Evolutionary conservation across 2,329 filamentous ascomycete genomes (phyloP).

Genomic region (Aspergillus candidus): DNA sequence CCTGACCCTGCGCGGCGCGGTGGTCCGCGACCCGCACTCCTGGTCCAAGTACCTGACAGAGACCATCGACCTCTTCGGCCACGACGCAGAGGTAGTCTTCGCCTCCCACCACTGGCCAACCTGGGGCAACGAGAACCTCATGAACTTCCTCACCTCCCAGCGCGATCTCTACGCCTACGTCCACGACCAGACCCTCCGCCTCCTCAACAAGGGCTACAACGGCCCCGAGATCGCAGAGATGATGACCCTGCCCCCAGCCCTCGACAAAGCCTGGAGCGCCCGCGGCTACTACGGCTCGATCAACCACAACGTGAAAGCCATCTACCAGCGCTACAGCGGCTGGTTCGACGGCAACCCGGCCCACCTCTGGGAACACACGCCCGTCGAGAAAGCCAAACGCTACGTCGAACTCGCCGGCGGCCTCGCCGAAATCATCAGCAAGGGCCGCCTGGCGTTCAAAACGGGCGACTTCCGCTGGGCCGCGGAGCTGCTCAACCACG

Average conservation of each 20-base stretch:
- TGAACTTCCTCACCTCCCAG: slow-evolving; percentile 28
- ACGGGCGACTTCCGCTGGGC: slow-evolving; percentile 34
- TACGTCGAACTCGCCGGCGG: slow-evolving; percentile 22
- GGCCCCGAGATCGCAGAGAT: slow-evolving; percentile 35
- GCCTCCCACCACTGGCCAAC: slow-evolving; percentile 38
- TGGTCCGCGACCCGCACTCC: slow-evolving; percentile 35
- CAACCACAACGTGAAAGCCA: slow-evolving; percentile 37
- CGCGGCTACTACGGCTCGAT: slow-evolving; percentile 35
- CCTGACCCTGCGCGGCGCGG: slow-evolving; percentile 36
- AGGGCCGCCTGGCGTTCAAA: not conserved
- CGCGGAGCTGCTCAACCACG: slow-evolving; percentile 33
- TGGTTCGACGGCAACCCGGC: slow-evolving; percentile 32
- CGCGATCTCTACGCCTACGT: slow-evolving; percentile 37
- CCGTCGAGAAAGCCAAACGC: slow-evolving; percentile 24
- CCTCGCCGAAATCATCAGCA: slow-evolving; percentile 15
- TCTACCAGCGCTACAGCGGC: slow-evolving; percentile 31
- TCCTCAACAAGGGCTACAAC: slow-evolving; percentile 33
- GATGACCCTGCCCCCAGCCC: slow-evolving; percentile 25
- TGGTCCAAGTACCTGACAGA: slow-evolving; percentile 35
- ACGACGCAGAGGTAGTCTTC: slow-evolving; percentile 30
- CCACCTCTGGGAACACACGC: slow-evolving; percentile 34
- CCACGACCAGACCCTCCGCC: slow-evolving; percentile 37
- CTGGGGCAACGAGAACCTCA: slow-evolving; percentile 26
- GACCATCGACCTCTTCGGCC: slow-evolving; percentile 29
- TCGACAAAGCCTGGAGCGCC: slow-evolving; percentile 24